Evolutionary conservation across 345 rosid genomes (phyloP).

Genomic region (Syzygium aqueum): DNA sequence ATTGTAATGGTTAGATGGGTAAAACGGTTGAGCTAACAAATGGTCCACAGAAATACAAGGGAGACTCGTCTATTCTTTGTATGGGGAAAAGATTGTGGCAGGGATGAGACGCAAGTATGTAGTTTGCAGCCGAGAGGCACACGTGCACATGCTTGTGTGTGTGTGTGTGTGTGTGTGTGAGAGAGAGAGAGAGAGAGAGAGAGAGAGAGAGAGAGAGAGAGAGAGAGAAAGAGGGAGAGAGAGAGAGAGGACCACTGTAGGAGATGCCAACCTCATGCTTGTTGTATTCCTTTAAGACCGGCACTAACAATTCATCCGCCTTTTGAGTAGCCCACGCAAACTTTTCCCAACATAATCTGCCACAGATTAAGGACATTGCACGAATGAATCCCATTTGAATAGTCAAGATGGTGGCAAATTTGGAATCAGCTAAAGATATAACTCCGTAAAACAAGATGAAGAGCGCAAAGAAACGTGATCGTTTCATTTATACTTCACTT

Average conservation of each 20-base stretch:
- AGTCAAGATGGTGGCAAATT: not conserved
- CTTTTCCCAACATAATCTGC: conserved; percentile 92
- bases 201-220: not conserved
- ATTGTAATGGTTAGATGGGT: not conserved
- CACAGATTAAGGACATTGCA: not conserved
- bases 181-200: not conserved
- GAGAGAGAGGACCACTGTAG: not conserved
- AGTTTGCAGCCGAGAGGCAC: not conserved
- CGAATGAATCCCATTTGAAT: not conserved
- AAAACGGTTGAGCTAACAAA: not conserved
- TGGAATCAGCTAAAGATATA: not conserved
- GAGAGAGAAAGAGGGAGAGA: not conserved
- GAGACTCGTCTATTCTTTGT: not conserved
- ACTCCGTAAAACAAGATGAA: not conserved
- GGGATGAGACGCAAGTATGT: not conserved
- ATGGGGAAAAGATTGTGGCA: not conserved
- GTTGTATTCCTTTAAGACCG: conserved; percentile 84
- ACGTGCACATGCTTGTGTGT: not conserved
- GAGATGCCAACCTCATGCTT: conserved; percentile 62
- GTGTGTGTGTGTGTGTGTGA: not conserved
- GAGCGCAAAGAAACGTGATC: not conserved
- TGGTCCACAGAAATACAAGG: not conserved
- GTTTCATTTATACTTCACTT: not conserved
- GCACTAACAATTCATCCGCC: conserved; percentile 71
- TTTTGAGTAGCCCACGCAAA: conserved; percentile 84